A percentile compares a stretch with the other conserved stretches of the same genome.
Conservation (phyloP, 139 green algal genomes). For the Tetraselmis striata region DNA sequence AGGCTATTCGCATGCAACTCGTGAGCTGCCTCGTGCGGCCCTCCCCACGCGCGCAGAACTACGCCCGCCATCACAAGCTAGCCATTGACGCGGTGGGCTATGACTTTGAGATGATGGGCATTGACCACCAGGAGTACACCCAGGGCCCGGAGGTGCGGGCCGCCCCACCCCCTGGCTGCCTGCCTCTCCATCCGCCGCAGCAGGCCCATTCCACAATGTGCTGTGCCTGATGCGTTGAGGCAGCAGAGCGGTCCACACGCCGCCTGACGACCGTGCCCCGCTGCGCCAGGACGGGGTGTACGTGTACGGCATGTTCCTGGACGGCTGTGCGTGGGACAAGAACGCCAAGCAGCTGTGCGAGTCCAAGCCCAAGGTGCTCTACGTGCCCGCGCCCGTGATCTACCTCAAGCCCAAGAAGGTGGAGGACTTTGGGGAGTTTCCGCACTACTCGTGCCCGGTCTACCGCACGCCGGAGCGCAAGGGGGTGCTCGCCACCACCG, state of each 20-base stretch:
- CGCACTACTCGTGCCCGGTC: constrained; percentile 30
- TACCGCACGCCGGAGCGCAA: constrained; percentile 33
- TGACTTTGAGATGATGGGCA: constrained; percentile 67
- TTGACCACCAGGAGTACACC: constrained; percentile 5
- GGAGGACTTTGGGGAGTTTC: constrained; percentile 7
- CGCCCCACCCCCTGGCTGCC: too few relatives aligned
- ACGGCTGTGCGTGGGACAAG: constrained; percentile 58
- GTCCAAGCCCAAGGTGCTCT: constrained; percentile 60
- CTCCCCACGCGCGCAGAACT: too few relatives aligned
- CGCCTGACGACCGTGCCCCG: constrained; percentile 7
- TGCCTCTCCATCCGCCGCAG: too few relatives aligned
- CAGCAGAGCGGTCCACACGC: too few relatives aligned
- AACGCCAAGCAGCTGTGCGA: constrained; percentile 48
- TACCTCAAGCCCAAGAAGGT: constrained; percentile 57
- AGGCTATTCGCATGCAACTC: constrained; percentile 25
- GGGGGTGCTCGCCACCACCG: constrained; percentile 32
- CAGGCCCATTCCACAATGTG: too few relatives aligned
- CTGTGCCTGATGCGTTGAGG: constrained; percentile 8
- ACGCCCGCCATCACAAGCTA: constrained; percentile 25
- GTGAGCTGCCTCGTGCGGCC: too few relatives aligned
- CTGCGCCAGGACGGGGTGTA: constrained; percentile 67
- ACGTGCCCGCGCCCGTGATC: constrained; percentile 55
- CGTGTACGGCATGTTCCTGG: constrained; percentile 66
- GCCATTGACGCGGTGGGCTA: constrained; percentile 76
- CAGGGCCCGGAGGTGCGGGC: neutral